Evolutionary conservation across 1,139 yeast genomes (phyloP).

Genomic region (Zygoascus sp.): DNA sequence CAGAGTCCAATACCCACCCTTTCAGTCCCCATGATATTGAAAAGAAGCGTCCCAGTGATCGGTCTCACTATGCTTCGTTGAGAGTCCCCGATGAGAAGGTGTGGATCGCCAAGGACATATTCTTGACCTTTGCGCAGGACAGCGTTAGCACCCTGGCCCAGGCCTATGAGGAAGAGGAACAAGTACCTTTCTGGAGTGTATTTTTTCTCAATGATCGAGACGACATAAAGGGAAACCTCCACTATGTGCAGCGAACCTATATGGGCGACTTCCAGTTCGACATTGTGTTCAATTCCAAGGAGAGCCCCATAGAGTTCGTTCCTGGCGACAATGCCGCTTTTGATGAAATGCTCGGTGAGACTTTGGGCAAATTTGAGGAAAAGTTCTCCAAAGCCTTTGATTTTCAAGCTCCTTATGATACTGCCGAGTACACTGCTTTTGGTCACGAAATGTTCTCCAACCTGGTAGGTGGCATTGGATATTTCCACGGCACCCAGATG

Average conservation of each 20-base stretch:
- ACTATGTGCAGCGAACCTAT: constrained; percentile 70
- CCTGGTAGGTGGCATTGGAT: constrained; percentile 83
- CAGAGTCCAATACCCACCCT: constrained; percentile 31
- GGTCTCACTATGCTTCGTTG: constrained; percentile 65
- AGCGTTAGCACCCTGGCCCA: constrained; percentile 51
- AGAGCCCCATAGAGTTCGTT: constrained; percentile 5
- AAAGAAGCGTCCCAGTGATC: constrained; percentile 34
- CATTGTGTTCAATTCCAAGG: constrained; percentile 51
- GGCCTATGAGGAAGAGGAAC: constrained; percentile 32
- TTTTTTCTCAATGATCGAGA: constrained; percentile 58
- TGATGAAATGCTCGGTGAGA: constrained; percentile 24
- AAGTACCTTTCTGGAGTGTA: constrained; percentile 37
- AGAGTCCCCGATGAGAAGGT: constrained; percentile 65
- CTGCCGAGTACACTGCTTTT: constrained; percentile 47
- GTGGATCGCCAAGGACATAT: constrained; percentile 81
- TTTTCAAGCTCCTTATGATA: constrained; percentile 53
- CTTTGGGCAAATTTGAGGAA: constrained; percentile 43
- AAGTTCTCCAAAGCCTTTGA: constrained; percentile 56
- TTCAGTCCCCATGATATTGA: constrained; percentile 27
- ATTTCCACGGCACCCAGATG: constrained; percentile 79
- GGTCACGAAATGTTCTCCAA: constrained; percentile 80
- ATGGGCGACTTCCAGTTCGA: constrained; percentile 76
- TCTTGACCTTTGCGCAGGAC: constrained; percentile 64
- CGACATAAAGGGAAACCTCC: constrained; percentile 69
- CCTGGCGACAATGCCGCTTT: constrained; percentile 34